Conservation (phyloP, 805 yeast genomes). For the Candida awuae region DNA sequence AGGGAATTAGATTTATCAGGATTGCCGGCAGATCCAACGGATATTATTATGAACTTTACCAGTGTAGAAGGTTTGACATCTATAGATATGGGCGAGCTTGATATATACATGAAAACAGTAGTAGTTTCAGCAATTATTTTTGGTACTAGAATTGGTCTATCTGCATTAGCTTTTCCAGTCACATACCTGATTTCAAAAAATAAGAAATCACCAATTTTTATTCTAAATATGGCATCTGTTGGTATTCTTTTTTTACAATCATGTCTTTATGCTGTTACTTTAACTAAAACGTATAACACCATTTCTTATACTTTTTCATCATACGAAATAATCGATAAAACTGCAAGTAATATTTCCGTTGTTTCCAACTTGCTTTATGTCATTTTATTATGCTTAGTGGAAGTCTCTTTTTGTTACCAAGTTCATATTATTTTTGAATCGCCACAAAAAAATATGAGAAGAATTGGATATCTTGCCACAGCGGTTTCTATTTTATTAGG, state of each 20-base stretch:
- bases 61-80: conserved; percentile 34
- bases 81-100: conserved; percentile 36
- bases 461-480: conserved; percentile 34
- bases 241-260: conserved; percentile 51
- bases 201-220: conserved; percentile 59
- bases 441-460: conserved; percentile 35
- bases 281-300: conserved; percentile 44
- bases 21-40: conserved; percentile 12
- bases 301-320: conserved; percentile 41
- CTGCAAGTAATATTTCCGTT: conserved; percentile 42
- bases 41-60: conserved; percentile 32
- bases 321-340: conserved; percentile 32
- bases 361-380: conserved; percentile 57
- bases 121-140: conserved; percentile 38
- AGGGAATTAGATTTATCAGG: not conserved
- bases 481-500: conserved; percentile 38
- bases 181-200: conserved; percentile 44
- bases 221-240: conserved; percentile 60
- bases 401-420: conserved; percentile 64
- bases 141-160: conserved; percentile 54
- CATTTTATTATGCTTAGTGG: conserved; percentile 51
- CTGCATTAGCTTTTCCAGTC: conserved; percentile 37
- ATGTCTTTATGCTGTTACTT: conserved; percentile 46
- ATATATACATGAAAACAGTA: conserved; percentile 28
- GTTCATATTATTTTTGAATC: conserved; percentile 59